Evolutionary conservation across 2,329 filamentous ascomycete genomes (phyloP).

Genomic region (Colletotrichum higginsianum): DNA sequence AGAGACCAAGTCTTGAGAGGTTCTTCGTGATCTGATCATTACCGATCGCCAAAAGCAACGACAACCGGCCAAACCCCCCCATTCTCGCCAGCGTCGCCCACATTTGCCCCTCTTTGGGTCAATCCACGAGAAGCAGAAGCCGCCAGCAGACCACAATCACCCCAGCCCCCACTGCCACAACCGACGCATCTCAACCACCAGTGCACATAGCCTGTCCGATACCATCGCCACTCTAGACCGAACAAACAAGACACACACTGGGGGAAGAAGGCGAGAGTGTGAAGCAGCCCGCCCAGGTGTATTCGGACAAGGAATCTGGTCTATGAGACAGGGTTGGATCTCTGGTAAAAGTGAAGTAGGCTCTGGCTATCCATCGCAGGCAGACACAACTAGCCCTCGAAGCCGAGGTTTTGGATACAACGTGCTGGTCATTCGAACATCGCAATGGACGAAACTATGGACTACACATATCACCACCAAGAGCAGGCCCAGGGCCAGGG

Average conservation of each 20-base stretch:
- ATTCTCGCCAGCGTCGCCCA: constrained; percentile 11
- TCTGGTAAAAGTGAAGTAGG: constrained; percentile 9
- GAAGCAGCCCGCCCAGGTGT: constrained; percentile 21
- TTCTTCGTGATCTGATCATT: constrained; percentile 20
- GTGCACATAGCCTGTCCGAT: constrained; percentile 7
- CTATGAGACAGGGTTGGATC: background rate
- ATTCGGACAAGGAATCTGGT: constrained; percentile 1
- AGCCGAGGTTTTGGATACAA: background rate
- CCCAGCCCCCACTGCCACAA: background rate
- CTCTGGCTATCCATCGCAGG: background rate
- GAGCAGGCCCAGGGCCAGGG: constrained; percentile 28
- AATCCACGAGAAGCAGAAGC: constrained; percentile 12
- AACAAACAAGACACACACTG: background rate
- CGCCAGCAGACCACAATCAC: constrained; percentile 13
- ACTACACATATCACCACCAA: constrained; percentile 37
- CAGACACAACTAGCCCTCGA: background rate
- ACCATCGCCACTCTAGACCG: background rate
- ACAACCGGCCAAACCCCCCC: constrained; percentile 20
- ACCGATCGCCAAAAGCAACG: constrained; percentile 31
- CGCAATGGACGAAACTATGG: constrained; percentile 39
- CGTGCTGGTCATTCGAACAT: background rate
- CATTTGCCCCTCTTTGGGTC: constrained; percentile 11
- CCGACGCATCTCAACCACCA: constrained; percentile 12
- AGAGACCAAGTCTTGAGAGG: constrained; percentile 16
- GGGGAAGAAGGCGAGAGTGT: constrained; percentile 22